Percentiles rank a stretch among this genome's conserved stretches.
Evolutionary conservation across 2,329 filamentous ascomycete species (phyloP).

Genomic region (Stemphylium lycopersici): DNA sequence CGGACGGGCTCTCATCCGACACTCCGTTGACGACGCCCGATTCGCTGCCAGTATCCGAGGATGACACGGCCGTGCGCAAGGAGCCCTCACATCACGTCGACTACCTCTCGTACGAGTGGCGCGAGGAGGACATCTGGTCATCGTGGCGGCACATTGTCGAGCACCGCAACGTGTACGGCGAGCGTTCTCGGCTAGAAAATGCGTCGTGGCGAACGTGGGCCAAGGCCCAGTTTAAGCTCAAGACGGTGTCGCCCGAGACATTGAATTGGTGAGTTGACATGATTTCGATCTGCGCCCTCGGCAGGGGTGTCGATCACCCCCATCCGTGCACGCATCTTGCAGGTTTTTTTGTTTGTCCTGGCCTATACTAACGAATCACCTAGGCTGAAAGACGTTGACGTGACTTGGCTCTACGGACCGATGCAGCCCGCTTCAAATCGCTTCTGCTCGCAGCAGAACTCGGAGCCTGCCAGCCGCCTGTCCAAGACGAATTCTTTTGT

Average conservation of each 20-base stretch:
- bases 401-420: conserved; percentile 96
- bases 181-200: conserved; percentile 85
- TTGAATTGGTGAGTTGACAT: conserved; percentile 79
- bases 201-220: conserved; percentile 98
- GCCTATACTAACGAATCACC: conserved; percentile 37
- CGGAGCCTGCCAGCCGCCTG: conserved; percentile 60
- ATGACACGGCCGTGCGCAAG: conserved; percentile 76
- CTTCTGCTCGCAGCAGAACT: conserved; percentile 55
- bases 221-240: conserved; percentile 85
- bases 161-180: conserved; percentile 77
- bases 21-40: conserved; percentile 63
- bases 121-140: conserved; percentile 95
- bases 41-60: conserved; percentile 65
- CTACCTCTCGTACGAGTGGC: conserved; percentile 91
- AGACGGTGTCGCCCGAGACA: conserved; percentile 87
- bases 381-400: conserved; percentile 96
- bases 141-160: conserved; percentile 94
- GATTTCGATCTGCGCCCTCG: conserved; percentile 31
- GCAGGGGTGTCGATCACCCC: conserved; percentile 34
- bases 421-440: conserved; percentile 74
- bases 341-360: conserved; percentile 15
- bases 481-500: conserved; percentile 71
- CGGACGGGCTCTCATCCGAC: conserved; percentile 52
- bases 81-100: conserved; percentile 90
- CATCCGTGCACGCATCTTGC: conserved; percentile 31